Evolutionary conservation across 2,329 filamentous ascomycete species (phyloP), one percentile per base, ranked within the genome.

Genomic region (Thielaviopsis musarum): DNA sequence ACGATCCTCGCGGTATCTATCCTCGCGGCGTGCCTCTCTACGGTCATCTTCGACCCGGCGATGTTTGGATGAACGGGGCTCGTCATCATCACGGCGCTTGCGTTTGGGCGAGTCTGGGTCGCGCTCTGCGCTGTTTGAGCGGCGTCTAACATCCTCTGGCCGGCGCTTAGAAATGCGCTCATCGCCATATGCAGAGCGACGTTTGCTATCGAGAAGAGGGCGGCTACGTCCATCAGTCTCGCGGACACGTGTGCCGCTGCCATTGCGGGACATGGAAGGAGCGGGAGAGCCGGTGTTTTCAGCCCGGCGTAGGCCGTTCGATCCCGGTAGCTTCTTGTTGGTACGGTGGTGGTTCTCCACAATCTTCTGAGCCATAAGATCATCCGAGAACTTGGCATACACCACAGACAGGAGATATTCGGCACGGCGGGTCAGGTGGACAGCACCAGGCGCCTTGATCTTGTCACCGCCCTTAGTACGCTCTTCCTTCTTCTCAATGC

Each of bases 401-500:
- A 98, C 75, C 1, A 98, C 90, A n/a, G 90, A 95, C 49, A 98
- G 78, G 15, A 98, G 79, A 68, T 98, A 98, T 67, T 97, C 93
- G 10, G 91, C 88, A 61, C 93, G 87, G 54, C 93, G 88, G 58
- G 97, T 91, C 52, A 98, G 82, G 69, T 98, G 93, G 28, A 98
- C 93, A 22, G 93, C 91, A n/a, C 93, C 93, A 3, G 93, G 93
- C 2, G 91, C 95, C 67, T 95, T 94, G 41, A 88, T 87, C 63
- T 85, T 84, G 60, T 85, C 86, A 19, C 88, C 85, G 17, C 75
- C 81, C 66, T 89, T 88, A 67, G 77, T 87, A 41, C 93, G 85
- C 70, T 96, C 90, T 66, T 93, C 91, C 70, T 97, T 97, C 73
- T 94, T 93, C 70, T 95, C 93, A 19, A 97, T 91, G n/a, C 91